Conservation (phyloP, 208 protist species). For the Acanthamoeba culbertsoni region DNA sequence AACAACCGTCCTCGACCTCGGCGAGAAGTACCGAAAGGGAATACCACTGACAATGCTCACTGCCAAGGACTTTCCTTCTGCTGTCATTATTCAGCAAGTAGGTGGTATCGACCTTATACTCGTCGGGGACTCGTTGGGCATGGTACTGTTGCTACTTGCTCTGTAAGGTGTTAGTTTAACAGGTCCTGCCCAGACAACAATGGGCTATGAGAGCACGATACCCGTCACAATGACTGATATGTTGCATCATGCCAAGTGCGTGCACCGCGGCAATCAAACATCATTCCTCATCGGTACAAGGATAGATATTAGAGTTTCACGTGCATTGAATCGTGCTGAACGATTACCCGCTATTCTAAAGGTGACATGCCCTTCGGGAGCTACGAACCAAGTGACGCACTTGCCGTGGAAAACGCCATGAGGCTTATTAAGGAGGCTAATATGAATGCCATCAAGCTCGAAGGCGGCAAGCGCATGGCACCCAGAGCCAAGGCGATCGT, state of each 20-base stretch:
- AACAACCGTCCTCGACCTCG: neutral
- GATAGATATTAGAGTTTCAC: too few species aligned
- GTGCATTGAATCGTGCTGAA: neutral
- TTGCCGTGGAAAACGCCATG: conserved; percentile 71
- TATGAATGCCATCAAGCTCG: conserved; percentile 84
- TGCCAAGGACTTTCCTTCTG: conserved; percentile 82
- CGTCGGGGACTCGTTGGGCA: conserved; percentile 85
- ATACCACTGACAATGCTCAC: conserved; percentile 81
- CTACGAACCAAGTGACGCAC: conserved; percentile 71
- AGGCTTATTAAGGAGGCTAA: conserved; percentile 63
- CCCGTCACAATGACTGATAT: conserved; percentile 82
- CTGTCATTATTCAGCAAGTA: conserved; percentile 71
- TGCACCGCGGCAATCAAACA: conserved; percentile 44
- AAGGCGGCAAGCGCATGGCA: conserved; percentile 78
- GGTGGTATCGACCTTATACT: conserved; percentile 80
- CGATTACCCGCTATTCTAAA: conserved; percentile 68
- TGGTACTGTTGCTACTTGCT: conserved; percentile 66
- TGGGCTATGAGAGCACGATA: conserved; percentile 80
- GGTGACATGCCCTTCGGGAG: conserved; percentile 88
- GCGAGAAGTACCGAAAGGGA: conserved; percentile 50
- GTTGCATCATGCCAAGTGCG: conserved; percentile 54
- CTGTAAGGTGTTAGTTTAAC: neutral
- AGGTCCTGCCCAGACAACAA: neutral
- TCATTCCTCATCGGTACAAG: conserved; percentile 49
- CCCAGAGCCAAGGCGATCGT: conserved; percentile 69